Evolutionary conservation across 345 rosid species (phyloP).

Genomic region (Draba incana): DNA sequence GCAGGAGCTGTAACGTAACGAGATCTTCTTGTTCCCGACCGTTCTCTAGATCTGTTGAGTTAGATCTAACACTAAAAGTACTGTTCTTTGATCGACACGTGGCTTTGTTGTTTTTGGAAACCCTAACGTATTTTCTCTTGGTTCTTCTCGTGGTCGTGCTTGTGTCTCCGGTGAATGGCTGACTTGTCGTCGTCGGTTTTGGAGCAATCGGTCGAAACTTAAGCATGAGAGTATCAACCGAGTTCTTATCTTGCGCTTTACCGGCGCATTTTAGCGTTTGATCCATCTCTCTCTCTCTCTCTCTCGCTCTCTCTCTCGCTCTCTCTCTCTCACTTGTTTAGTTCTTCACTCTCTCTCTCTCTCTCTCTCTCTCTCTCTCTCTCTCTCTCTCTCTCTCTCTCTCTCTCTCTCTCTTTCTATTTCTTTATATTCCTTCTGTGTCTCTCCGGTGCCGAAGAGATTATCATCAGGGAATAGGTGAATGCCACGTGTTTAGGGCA

Average conservation of each 20-base stretch:
- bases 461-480: conserved; percentile 39
- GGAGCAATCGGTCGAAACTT: conserved; percentile 77
- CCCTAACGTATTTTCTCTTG: conserved; percentile 86
- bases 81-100: conserved; percentile 39
- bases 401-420: conserved; percentile 26
- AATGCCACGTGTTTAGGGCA: conserved; percentile 58
- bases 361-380: conserved; percentile 13
- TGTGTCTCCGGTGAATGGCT: conserved; percentile 23
- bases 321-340: background rate
- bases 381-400: background rate
- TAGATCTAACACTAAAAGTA: conserved; percentile 31
- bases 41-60: conserved; percentile 32
- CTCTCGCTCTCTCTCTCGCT: background rate
- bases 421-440: conserved; percentile 33
- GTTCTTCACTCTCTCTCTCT: conserved; percentile 27
- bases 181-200: conserved; percentile 47
- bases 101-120: conserved; percentile 49
- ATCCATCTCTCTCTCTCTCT: conserved; percentile 30
- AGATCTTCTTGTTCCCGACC: conserved; percentile 30
- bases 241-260: conserved; percentile 44
- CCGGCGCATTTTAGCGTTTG: conserved; percentile 39
- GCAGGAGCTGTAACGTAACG: conserved; percentile 68
- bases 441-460: conserved; percentile 33
- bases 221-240: conserved; percentile 62
- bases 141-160: conserved; percentile 42